Percentiles rank a stretch among this genome's conserved stretches.
Evolutionary conservation across 371 early-diverging fungal species (phyloP).

Genomic region (Rhizomucor miehei): DNA sequence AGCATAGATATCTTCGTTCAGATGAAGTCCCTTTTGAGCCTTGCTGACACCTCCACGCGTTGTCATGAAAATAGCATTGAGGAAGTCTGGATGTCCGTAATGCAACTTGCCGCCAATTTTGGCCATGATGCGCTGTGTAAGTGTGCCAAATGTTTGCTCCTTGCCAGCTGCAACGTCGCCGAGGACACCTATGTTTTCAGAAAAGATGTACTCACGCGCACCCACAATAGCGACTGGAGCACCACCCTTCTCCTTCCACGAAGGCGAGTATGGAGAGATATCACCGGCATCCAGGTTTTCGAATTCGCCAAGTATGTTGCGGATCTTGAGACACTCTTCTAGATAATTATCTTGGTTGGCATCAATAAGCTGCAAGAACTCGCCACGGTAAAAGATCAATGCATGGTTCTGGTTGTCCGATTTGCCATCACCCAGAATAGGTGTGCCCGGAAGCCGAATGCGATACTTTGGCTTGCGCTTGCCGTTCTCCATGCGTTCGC

Average conservation of each 20-base stretch:
- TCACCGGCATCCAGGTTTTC: slow-evolving; percentile 59
- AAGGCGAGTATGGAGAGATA: slow-evolving; percentile 68
- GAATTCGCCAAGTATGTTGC: slow-evolving; percentile 85
- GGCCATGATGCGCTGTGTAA: slow-evolving; percentile 86
- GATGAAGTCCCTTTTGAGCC: slow-evolving; percentile 87
- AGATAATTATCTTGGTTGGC: slow-evolving; percentile 93
- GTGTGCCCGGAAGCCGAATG: slow-evolving; percentile 83
- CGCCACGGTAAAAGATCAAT: slow-evolving; percentile 84
- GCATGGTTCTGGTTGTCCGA: slow-evolving; percentile 90
- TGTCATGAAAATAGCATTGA: slow-evolving; percentile 86
- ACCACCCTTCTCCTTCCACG: slow-evolving; percentile 38
- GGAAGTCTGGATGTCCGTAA: slow-evolving; percentile 92
- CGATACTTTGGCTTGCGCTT: slow-evolving; percentile 72
- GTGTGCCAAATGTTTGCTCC: slow-evolving; percentile 87
- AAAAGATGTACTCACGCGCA: slow-evolving; percentile 88
- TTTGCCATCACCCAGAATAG: slow-evolving; percentile 90
- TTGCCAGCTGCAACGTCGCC: slow-evolving; percentile 92
- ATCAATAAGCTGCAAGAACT: slow-evolving; percentile 82
- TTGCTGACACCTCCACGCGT: slow-evolving; percentile 89
- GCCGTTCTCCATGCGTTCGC: slow-evolving; percentile 61
- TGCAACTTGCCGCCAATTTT: slow-evolving; percentile 83
- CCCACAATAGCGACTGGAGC: slow-evolving; percentile 90
- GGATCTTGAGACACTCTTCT: slow-evolving; percentile 86
- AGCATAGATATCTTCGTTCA: slow-evolving; percentile 93
- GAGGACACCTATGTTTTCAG: slow-evolving; percentile 83